Conservation (phyloP, 2,329 filamentous ascomycete species). For the Cercospora sesami region DNA sequence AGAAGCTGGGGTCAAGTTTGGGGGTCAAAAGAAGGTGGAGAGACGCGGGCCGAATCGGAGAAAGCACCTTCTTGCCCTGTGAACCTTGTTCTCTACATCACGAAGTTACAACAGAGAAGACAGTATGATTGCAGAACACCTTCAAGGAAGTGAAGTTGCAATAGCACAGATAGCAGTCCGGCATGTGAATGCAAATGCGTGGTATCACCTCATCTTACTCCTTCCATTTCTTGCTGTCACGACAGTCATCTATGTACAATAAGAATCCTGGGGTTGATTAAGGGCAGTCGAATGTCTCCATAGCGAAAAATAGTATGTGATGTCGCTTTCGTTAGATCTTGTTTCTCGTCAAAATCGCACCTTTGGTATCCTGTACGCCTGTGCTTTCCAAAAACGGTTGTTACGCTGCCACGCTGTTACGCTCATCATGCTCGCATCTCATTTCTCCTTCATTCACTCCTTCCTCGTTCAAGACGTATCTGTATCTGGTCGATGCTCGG, state of each 20-base stretch:
- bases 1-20: constrained; percentile 1
- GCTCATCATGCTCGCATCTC: not conserved
- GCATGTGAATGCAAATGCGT: not conserved
- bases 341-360: constrained; percentile 15
- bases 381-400: not conserved
- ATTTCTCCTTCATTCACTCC: not conserved
- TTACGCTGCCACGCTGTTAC: not conserved
- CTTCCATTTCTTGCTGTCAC: not conserved
- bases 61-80: not conserved
- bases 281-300: not conserved
- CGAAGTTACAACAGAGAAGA: not conserved
- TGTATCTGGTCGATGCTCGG: constrained; percentile 16
- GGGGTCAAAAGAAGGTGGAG: constrained; percentile 1
- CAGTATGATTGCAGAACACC: too few relatives aligned
- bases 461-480: not conserved
- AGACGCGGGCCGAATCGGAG: not conserved
- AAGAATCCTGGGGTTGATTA: not conserved
- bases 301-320: not conserved
- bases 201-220: not conserved
- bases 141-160: not conserved
- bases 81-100: not conserved
- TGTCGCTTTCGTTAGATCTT: constrained; percentile 24
- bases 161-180: too few relatives aligned
- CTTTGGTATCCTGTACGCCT: not conserved
- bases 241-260: not conserved